A percentile compares a stretch with the other conserved stretches of the same genome.
phyloP scores from a whole-genome alignment of 2,329 filamentous ascomycete species.

The Xenoacremonium recifei region DNA sequence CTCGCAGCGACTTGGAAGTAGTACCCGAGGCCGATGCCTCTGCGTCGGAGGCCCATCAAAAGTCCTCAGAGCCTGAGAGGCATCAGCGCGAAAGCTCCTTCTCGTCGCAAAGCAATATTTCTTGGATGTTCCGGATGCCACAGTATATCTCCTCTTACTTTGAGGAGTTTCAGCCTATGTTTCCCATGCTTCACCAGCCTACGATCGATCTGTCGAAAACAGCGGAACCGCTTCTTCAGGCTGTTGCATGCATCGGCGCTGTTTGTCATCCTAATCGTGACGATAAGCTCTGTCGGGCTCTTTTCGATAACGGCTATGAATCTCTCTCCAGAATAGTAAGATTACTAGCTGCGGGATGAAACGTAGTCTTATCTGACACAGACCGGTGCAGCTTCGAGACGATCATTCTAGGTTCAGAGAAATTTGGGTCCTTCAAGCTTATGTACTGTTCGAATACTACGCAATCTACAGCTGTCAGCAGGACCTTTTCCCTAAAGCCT shows the following conservation, averaged over 20 bases:
- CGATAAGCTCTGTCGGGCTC: slow-evolving; percentile 1
- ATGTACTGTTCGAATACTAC: slow-evolving; percentile 9
- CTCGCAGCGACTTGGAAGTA: too few relatives aligned
- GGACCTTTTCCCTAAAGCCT: slow-evolving; percentile 5
- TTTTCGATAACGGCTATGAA: slow-evolving; percentile 8
- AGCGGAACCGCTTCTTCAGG: slow-evolving; percentile 8
- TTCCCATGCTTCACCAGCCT: slow-evolving; percentile 6
- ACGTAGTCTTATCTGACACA: too few relatives aligned
- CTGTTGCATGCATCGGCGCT: slow-evolving; percentile 8
- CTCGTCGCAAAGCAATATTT: slow-evolving; percentile 7
- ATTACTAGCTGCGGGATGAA: not conserved
- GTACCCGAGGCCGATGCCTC: too few relatives aligned
- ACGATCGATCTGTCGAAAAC: slow-evolving; percentile 9
- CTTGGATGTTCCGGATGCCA: slow-evolving; percentile 9
- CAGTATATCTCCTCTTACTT: slow-evolving; percentile 10
- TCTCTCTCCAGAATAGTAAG: slow-evolving; percentile 7
- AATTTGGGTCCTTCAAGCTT: slow-evolving; percentile 10
- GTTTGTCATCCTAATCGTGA: slow-evolving; percentile 4
- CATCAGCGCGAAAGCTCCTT: not conserved
- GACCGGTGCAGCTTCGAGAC: slow-evolving; percentile 7
- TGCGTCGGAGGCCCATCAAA: too few relatives aligned
- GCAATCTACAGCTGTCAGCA: slow-evolving; percentile 11
- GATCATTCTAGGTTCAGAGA: slow-evolving; percentile 8
- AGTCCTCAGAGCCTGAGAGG: too few relatives aligned
- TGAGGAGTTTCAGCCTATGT: slow-evolving; percentile 8